Conservation (phyloP, 1,284 basidiomycete genomes). For the Cryptococcus sp. region DNA sequence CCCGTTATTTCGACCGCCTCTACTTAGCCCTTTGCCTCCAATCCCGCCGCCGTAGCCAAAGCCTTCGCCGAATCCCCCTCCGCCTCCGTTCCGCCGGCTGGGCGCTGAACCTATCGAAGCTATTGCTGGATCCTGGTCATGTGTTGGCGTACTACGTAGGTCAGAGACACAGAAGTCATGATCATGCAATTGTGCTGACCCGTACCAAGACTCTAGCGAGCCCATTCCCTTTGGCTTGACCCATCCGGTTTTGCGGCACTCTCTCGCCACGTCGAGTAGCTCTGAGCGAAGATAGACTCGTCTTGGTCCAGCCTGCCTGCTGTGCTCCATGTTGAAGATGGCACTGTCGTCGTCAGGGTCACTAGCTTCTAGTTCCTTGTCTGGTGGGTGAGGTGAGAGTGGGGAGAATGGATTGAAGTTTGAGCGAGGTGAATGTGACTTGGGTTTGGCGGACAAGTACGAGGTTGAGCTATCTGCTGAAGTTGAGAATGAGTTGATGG, state of each 20-base stretch:
- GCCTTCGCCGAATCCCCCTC: slow-evolving; percentile 39
- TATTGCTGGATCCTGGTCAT: slow-evolving; percentile 35
- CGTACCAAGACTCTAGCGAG: slow-evolving; percentile 27
- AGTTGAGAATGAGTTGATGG: no score
- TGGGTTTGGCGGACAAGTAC: slow-evolving; percentile 15
- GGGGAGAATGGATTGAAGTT: slow-evolving; percentile 43
- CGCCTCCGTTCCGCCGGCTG: slow-evolving; percentile 10
- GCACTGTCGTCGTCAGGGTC: slow-evolving; percentile 5
- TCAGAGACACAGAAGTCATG: neutral
- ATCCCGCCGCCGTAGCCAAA: slow-evolving; percentile 46
- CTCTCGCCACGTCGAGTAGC: slow-evolving; percentile 21
- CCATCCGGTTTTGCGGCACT: slow-evolving; percentile 9
- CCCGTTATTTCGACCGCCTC: slow-evolving; percentile 34
- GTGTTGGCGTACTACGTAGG: slow-evolving; percentile 4
- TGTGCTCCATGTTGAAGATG: neutral
- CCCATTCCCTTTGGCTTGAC: slow-evolving; percentile 14
- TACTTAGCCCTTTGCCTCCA: slow-evolving; percentile 22
- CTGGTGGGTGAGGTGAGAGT: slow-evolving; percentile 35
- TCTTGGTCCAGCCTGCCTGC: slow-evolving; percentile 5
- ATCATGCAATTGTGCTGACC: slow-evolving; percentile 15
- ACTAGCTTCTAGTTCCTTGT: slow-evolving; percentile 12
- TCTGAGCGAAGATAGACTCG: slow-evolving; percentile 16
- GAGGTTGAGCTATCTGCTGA: neutral
- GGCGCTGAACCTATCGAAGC: slow-evolving; percentile 29
- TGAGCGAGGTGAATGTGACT: slow-evolving; percentile 15